A percentile compares a stretch with the other conserved stretches of the same genome.
Conservation (phyloP, 148 eudicot genomes). For the Persicaria maculosa region DNA sequence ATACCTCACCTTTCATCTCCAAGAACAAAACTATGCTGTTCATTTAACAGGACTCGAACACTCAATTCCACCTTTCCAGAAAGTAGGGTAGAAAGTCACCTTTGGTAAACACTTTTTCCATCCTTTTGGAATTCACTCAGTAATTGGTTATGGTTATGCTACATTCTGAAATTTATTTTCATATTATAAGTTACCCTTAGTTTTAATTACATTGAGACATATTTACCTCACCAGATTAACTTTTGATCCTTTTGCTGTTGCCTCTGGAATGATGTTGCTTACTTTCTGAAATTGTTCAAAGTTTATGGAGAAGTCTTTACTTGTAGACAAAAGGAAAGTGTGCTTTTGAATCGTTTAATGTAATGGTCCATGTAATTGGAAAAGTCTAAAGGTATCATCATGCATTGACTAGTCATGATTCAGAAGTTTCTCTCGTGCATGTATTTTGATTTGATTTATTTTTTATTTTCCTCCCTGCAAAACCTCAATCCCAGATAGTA, state of each 20-base stretch:
- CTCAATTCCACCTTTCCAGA: neutral
- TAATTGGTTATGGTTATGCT: neutral
- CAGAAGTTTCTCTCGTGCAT: neutral
- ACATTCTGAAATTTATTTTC: neutral
- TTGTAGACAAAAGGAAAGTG: neutral
- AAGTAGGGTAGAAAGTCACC: neutral
- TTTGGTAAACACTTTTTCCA: neutral
- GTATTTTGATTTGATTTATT: neutral
- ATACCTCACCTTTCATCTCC: neutral
- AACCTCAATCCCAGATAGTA: neutral
- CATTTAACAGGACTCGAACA: neutral
- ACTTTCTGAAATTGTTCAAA: neutral
- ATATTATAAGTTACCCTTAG: neutral
- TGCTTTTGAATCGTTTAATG: neutral
- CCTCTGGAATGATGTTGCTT: neutral
- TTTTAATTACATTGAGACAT: neutral
- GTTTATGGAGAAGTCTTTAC: neutral
- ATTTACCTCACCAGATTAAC: neutral
- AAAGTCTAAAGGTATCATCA: neutral
- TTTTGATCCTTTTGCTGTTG: neutral
- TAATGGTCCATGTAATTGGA: neutral
- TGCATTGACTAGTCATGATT: neutral
- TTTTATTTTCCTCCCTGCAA: neutral
- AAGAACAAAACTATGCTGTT: neutral
- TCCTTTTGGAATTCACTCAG: neutral